phyloP scores from a whole-genome alignment of 345 rosid genomes.

The Murraya koenigii region DNA sequence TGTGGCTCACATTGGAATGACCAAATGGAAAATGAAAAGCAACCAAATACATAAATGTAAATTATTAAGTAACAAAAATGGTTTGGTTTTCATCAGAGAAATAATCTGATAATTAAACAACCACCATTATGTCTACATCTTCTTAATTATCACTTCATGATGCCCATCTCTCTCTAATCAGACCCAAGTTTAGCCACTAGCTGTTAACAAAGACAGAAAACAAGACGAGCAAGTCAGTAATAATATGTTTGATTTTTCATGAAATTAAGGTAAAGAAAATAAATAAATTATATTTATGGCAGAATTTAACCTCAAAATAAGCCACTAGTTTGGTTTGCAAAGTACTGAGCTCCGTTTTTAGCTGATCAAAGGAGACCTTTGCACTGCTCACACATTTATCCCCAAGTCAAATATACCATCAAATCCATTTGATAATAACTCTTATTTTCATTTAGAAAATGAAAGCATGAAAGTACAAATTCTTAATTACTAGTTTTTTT shows the following conservation, averaged over 20 bases:
- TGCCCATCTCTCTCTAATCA: background rate
- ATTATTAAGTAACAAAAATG: background rate
- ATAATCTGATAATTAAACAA: background rate
- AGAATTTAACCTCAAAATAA: slow-evolving; percentile 29
- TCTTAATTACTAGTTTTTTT: background rate
- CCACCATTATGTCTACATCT: background rate
- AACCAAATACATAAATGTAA: background rate
- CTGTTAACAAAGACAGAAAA: background rate
- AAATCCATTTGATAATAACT: background rate
- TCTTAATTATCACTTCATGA: background rate
- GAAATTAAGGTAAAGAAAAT: background rate
- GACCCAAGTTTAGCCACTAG: slow-evolving; percentile 6
- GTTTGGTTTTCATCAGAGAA: background rate
- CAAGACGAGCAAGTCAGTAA: background rate
- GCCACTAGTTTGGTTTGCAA: slow-evolving; percentile 24
- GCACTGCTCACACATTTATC: slow-evolving; percentile 3
- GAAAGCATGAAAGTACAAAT: background rate
- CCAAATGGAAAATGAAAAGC: background rate
- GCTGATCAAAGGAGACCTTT: slow-evolving; percentile 6
- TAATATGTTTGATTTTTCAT: background rate
- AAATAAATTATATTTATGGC: background rate
- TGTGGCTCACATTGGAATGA: background rate
- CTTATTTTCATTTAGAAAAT: background rate
- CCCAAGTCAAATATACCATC: no score
- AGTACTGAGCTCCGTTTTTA: slow-evolving; percentile 14